Base-by-base conservation (phyloP, 768 basidiomycete species). In the Psilocybe cyanescens region DNA sequence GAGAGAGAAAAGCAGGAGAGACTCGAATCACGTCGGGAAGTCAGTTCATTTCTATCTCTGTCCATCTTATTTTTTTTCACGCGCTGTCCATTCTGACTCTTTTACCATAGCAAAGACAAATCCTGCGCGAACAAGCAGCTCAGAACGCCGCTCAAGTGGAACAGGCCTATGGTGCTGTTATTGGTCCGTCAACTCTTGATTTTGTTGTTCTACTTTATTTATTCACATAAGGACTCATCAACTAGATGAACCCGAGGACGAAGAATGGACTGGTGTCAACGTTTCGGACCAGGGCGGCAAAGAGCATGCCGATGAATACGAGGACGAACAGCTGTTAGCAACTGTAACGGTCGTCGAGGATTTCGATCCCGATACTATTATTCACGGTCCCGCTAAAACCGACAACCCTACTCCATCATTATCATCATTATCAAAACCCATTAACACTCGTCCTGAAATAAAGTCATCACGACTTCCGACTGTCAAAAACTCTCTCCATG, bases 331-430 rank as follows among this genome's bases (percentile, higher is more conserved):
- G 69, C 83, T 89, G 62, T 81, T 92, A 33, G 93, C 95, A 48
- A 94, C 91, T 16, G 95, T 97, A 48, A 95, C 94, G 14, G 88
- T 97, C 53, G 88, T 93, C 12, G 93, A 97, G 71, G 94, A 97
- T 72, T 93, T 97, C 72, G 93, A 96, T 72, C 86, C 91, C 19
- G 82, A 85, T 67, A 74, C 79, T 47, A 74, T 88, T 70, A 79
- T 84, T 33, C 82, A 86, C 64, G 86, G 80, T 6, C 75, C 78
- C 41, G 65, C 72, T 9, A 64, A 65, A 56, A 48, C 70, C 28
- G 55, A 66, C 52, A 53, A 48, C 41, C 46, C 60, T n/a, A 16
- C 53, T 14, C 45, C 61, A 44, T 44, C 58, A 53, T 31, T 58
- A 63, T 33, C 62, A 51, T 33, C 62, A 51, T 53, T 59, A 65